Percentiles rank a stretch among this genome's conserved stretches.
Conservation (phyloP, 2,329 filamentous ascomycete genomes). For the Stagonosporopsis rhizophila region DNA sequence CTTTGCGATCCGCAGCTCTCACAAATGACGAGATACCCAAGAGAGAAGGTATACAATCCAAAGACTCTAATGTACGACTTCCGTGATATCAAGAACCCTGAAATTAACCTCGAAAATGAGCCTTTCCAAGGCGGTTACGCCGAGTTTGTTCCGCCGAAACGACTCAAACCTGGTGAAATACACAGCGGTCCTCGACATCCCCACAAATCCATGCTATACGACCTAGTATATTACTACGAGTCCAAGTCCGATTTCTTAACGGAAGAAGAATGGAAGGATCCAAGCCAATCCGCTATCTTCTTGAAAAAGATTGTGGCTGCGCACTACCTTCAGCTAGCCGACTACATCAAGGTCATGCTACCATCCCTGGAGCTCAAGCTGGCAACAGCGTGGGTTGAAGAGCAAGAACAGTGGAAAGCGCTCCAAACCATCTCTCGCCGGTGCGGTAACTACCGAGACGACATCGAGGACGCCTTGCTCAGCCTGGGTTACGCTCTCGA, state of each 20-base stretch:
- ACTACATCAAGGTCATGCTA: conserved; percentile 47
- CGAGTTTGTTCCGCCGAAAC: conserved; percentile 35
- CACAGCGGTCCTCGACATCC: conserved; percentile 21
- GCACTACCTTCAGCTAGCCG: conserved; percentile 42
- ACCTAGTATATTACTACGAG: conserved; percentile 39
- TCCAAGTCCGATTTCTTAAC: conserved; percentile 30
- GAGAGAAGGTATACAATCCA: neutral
- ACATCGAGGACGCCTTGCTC: conserved; percentile 43
- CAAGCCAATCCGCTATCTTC: conserved; percentile 35
- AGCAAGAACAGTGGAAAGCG: conserved; percentile 45
- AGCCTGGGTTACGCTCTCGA: conserved; percentile 37
- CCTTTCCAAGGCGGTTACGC: conserved; percentile 44
- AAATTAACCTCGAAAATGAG: conserved; percentile 19
- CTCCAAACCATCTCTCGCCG: conserved; percentile 44
- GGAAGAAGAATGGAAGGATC: conserved; percentile 29
- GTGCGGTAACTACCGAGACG: conserved; percentile 47
- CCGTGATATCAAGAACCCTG: neutral
- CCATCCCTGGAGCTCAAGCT: conserved; percentile 43
- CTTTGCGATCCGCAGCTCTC: conserved; percentile 43
- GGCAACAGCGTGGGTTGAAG: conserved; percentile 42
- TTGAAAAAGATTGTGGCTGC: conserved; percentile 46
- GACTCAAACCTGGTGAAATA: neutral
- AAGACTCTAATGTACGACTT: neutral
- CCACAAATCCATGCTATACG: conserved; percentile 37
- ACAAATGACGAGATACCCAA: conserved; percentile 14